Percentiles rank a stretch among this genome's conserved stretches.
phyloP scores from a whole-genome alignment of 495 filamentous ascomycete genomes.

The Neurospora sp. region DNA sequence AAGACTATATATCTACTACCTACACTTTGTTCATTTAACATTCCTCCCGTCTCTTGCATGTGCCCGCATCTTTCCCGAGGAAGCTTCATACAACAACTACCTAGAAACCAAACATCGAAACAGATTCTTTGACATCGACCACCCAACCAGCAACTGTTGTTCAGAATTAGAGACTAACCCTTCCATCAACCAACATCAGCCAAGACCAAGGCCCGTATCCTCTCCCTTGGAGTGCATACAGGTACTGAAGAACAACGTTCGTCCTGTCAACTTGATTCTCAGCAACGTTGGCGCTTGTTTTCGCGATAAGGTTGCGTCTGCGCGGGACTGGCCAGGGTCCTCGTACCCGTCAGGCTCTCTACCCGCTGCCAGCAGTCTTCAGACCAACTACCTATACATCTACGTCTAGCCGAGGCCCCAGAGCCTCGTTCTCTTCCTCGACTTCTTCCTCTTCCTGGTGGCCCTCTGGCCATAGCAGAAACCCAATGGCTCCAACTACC shows the following conservation, averaged over 20 bases:
- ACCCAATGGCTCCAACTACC: slow-evolving; percentile 19
- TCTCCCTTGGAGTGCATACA: background rate
- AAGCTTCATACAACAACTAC: background rate
- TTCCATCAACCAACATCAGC: background rate
- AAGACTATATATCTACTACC: background rate
- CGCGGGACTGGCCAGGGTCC: background rate
- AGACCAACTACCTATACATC: background rate
- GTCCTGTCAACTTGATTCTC: background rate
- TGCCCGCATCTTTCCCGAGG: background rate
- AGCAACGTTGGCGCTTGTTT: slow-evolving; percentile 11
- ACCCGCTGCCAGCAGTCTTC: background rate
- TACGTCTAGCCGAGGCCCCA: background rate
- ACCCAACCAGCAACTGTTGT: background rate
- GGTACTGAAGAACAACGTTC: background rate
- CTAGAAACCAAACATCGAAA: background rate
- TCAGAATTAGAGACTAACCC: background rate
- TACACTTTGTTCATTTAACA: background rate
- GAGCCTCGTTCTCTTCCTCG: slow-evolving; percentile 5
- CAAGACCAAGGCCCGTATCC: background rate
- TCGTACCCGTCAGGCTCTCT: background rate
- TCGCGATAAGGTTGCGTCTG: background rate
- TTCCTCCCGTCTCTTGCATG: background rate
- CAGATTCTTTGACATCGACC: background rate
- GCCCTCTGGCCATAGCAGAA: slow-evolving; percentile 20
- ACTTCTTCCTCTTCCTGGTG: slow-evolving; percentile 10